Conservation (phyloP, 2,329 filamentous ascomycete species). For the Fusarium clavum region DNA sequence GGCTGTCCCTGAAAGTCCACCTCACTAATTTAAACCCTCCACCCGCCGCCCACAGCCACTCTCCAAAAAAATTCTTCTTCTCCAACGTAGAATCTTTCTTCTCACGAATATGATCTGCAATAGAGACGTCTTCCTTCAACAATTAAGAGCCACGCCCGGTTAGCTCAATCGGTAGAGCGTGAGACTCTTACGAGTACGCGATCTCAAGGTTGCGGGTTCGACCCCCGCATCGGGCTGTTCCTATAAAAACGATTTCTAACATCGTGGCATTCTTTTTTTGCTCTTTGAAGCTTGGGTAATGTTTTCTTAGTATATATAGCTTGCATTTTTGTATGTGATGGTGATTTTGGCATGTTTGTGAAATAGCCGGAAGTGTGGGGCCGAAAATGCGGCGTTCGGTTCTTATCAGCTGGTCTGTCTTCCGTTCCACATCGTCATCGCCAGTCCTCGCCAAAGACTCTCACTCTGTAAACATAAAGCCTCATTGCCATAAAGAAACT, state of each 20-base stretch:
- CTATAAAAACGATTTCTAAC: slow-evolving; percentile 20
- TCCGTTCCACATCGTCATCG: slow-evolving; percentile 3
- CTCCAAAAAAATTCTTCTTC: neutral
- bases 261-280: slow-evolving; percentile 5
- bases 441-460: neutral
- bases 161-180: slow-evolving; percentile 67
- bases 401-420: slow-evolving; percentile 13
- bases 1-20: slow-evolving; percentile 18
- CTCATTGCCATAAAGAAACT: too few relatives aligned
- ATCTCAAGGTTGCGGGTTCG: slow-evolving; percentile 69
- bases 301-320: too few relatives aligned
- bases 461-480: neutral
- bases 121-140: neutral
- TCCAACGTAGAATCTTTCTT: neutral
- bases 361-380: slow-evolving; percentile 18
- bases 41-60: neutral
- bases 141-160: slow-evolving; percentile 43
- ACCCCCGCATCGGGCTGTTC: slow-evolving; percentile 56
- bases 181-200: slow-evolving; percentile 67
- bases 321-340: too few relatives aligned
- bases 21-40: slow-evolving; percentile 15
- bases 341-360: neutral
- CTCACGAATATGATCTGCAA: neutral
- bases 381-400: slow-evolving; percentile 5
- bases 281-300: neutral